A percentile compares a stretch with the other conserved stretches of the same genome.
phyloP scores from a whole-genome alignment of 179 eudicot genomes.

The Beta lomatogona region DNA sequence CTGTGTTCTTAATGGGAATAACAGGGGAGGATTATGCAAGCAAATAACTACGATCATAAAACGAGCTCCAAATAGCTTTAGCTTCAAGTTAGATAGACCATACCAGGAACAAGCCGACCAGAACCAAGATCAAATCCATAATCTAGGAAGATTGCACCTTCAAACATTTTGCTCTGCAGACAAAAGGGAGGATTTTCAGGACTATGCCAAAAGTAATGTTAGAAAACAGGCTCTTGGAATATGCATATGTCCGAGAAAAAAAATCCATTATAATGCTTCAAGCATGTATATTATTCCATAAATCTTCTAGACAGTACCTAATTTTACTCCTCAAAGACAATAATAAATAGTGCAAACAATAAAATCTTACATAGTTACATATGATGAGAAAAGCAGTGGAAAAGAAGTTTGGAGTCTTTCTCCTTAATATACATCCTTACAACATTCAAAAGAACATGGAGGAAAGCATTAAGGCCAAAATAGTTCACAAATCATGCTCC shows the following conservation, averaged over 20 bases:
- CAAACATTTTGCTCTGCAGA: conserved; percentile 65
- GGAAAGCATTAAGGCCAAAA: neutral
- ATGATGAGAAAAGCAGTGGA: neutral
- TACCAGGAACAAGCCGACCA: conserved; percentile 91
- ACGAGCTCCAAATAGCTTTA: neutral
- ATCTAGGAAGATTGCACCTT: conserved; percentile 84
- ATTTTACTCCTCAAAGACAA: neutral
- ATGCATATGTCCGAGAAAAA: no score
- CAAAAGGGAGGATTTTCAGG: neutral
- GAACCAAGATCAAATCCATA: conserved; percentile 86
- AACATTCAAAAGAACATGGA: neutral
- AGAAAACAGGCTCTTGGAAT: neutral
- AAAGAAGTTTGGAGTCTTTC: neutral
- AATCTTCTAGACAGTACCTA: neutral
- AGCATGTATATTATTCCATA: neutral
- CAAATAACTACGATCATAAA: neutral
- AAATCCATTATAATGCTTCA: no score
- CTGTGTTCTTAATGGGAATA: no score
- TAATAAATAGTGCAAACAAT: neutral
- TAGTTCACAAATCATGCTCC: neutral
- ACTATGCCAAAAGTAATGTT: neutral
- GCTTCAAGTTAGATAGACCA: neutral
- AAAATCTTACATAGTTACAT: neutral
- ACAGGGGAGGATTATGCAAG: no score
- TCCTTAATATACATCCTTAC: neutral